Conservation (phyloP, 2,329 filamentous ascomycete genomes). For the Fusarium coicis region DNA sequence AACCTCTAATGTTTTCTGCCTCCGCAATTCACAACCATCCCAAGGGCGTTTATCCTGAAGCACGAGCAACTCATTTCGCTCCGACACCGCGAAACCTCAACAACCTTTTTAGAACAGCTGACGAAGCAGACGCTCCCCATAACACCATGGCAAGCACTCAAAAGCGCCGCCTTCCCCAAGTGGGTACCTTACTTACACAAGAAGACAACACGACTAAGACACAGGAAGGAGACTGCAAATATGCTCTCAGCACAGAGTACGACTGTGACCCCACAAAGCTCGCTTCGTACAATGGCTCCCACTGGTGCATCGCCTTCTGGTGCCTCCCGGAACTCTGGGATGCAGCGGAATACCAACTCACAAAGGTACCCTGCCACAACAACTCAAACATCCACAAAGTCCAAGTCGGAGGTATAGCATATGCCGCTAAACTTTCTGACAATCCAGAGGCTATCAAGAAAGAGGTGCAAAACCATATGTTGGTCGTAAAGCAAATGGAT, state of each 20-base stretch:
- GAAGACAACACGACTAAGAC: not conserved
- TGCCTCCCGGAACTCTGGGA: not conserved
- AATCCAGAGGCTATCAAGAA: not conserved
- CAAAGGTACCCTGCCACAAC: not conserved
- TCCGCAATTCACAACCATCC: not conserved
- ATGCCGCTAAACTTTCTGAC: constrained; percentile 7
- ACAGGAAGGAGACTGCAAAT: not conserved
- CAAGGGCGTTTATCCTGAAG: not conserved
- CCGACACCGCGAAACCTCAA: not conserved
- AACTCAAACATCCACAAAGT: not conserved
- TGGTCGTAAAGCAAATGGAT: not conserved
- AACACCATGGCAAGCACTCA: not conserved
- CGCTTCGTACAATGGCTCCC: not conserved
- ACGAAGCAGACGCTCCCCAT: not conserved
- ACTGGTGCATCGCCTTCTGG: not conserved
- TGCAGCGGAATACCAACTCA: not conserved
- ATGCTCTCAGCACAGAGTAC: not conserved
- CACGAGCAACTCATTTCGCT: no score
- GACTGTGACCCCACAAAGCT: not conserved
- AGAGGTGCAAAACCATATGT: constrained; percentile 1
- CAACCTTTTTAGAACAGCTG: not conserved
- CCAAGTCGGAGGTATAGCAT: not conserved
- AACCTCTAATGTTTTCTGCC: not conserved
- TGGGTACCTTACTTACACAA: not conserved
- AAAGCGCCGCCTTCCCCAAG: not conserved